Evolutionary conservation across 805 yeast genomes (phyloP), one percentile per base, ranked within the genome.

Genomic region (Ogataea nakhonphanomensis): DNA sequence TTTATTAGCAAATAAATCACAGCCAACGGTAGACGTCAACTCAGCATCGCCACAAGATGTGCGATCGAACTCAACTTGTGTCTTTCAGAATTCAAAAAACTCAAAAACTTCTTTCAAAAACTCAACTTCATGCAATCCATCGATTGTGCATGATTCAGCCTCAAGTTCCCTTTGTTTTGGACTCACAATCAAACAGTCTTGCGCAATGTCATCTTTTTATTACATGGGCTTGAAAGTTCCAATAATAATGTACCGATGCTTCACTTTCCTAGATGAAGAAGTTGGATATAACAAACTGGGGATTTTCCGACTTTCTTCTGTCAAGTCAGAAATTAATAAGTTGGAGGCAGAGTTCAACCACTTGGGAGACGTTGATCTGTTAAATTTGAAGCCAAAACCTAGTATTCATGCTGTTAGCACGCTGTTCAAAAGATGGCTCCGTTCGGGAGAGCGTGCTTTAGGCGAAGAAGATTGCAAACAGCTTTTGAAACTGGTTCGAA

Each of bases 341-440:
- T 25, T 50, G 14, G 47, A 50, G 24, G 42, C 39, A 12, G 29
- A 36, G 23, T 50, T 50, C 30, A 46, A 45, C 26, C 7, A 25
- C 8, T 20, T 33, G 15, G 51, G 51, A 7, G 54, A 50, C 35
- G 39, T 48, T 6, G 43, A 50, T 34, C 36, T 50, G 4, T 14
- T 41, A 2, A 23, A 40, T 14, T 26, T 43, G 27, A 10, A 17
- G 2, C 50, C 50, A 2, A 41, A 42, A 33, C 76, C 77, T 2
- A 95, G 86, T 58, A 76, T 84, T 17, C 87, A 89, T 59, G 81
- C 95, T 0, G 83, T 84, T 3, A 79, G 95, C 6, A 95, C 95
- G 0, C 65, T 89, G 30, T 65, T 89, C 45, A 89, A 89, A 58
- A 69, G 87, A 11, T 89, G 83, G 64, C 66, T 89, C 33, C 70